Conservation (phyloP, 2,329 filamentous ascomycete genomes). For the Ceratocystis cacaofunesta region DNA sequence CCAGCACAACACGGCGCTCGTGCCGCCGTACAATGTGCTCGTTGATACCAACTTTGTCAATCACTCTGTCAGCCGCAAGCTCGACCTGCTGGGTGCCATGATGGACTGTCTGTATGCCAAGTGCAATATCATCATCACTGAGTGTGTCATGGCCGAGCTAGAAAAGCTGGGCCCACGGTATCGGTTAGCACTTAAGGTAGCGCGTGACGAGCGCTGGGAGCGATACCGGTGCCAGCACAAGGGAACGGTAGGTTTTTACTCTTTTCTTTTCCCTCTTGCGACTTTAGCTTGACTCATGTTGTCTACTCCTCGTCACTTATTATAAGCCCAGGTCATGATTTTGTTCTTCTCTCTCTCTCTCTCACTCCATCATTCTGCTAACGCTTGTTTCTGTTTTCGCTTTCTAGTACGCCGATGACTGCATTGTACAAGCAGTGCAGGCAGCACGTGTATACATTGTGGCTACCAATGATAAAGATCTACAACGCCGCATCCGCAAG, state of each 20-base stretch:
- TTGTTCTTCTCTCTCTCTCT: not conserved
- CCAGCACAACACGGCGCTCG: conserved; percentile 70
- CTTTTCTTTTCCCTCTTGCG: not conserved
- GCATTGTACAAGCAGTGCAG: conserved; percentile 58
- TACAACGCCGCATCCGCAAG: conserved; percentile 74
- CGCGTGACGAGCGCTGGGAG: conserved; percentile 79
- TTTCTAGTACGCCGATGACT: conserved; percentile 59
- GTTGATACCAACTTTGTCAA: conserved; percentile 85
- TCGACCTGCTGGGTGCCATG: conserved; percentile 72
- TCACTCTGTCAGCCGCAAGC: conserved; percentile 80
- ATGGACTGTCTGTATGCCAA: conserved; percentile 93
- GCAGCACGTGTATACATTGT: conserved; percentile 68
- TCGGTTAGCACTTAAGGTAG: conserved; percentile 69
- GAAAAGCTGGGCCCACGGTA: conserved; percentile 86
- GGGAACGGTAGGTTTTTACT: conserved; percentile 33
- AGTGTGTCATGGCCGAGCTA: conserved; percentile 63
- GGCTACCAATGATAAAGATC: conserved; percentile 60
- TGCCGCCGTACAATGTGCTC: conserved; percentile 66
- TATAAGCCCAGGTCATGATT: too few species aligned
- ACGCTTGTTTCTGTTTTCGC: not conserved
- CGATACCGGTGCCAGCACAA: conserved; percentile 80
- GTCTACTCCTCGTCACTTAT: not conserved
- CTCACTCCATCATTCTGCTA: not conserved
- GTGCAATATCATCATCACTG: conserved; percentile 74
- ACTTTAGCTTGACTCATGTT: not conserved